Percentiles rank a stretch among this genome's conserved stretches.
phyloP scores from a whole-genome alignment of 495 filamentous ascomycete genomes.

The Aspergillus sclerotioniger region DNA sequence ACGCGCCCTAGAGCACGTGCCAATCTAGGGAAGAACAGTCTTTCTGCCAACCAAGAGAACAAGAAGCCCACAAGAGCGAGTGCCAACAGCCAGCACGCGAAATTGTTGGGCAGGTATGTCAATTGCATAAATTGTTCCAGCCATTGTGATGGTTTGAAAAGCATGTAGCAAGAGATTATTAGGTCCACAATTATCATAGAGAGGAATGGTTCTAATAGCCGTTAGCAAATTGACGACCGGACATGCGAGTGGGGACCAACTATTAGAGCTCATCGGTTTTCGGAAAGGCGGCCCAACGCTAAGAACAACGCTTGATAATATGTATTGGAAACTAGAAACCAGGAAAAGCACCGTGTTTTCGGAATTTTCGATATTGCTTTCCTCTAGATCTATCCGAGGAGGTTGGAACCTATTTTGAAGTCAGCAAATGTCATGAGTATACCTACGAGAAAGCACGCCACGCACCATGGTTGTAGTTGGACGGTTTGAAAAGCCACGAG shows the following conservation, averaged over 20 bases:
- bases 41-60: slow-evolving; percentile 68
- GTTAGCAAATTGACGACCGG: slow-evolving; percentile 17
- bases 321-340: slow-evolving; percentile 91
- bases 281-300: slow-evolving; percentile 89
- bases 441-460: not conserved
- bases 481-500: slow-evolving; percentile 69
- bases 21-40: slow-evolving; percentile 63
- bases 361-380: slow-evolving; percentile 83
- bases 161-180: slow-evolving; percentile 69
- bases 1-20: slow-evolving; percentile 64
- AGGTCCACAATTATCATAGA: slow-evolving; percentile 68
- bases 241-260: slow-evolving; percentile 44
- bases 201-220: slow-evolving; percentile 68
- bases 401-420: slow-evolving; percentile 64
- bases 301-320: slow-evolving; percentile 80
- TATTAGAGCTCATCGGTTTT: slow-evolving; percentile 74
- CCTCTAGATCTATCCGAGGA: slow-evolving; percentile 67
- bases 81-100: slow-evolving; percentile 66
- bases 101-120: slow-evolving; percentile 67
- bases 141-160: slow-evolving; percentile 67
- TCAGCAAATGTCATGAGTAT: slow-evolving; percentile 12
- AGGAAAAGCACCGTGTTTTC: slow-evolving; percentile 90
- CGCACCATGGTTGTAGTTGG: slow-evolving; percentile 72
- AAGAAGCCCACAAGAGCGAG: slow-evolving; percentile 66
- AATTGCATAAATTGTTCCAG: slow-evolving; percentile 78